phyloP scores from a whole-genome alignment of 441 rosid species.

The Arabidopsis hybrid region DNA sequence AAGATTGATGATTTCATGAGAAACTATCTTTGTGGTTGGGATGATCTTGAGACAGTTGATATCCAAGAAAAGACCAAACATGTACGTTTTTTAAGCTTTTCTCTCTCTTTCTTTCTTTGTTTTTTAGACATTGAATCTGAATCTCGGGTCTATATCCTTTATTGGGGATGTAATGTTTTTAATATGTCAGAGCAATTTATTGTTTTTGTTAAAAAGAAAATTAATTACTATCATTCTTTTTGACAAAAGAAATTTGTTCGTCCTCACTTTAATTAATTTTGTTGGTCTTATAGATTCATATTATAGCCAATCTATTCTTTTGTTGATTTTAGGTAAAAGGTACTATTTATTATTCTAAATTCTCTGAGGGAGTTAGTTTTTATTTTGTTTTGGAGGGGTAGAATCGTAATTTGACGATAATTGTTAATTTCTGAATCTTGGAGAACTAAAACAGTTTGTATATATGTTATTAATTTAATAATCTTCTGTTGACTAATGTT shows the following conservation, averaged over 20 bases:
- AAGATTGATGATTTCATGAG: conserved; percentile 84
- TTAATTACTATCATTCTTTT: background rate
- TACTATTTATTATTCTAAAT: background rate
- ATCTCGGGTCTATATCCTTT: conserved; percentile 38
- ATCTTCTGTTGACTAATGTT: conserved; percentile 13
- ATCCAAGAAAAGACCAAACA: conserved; percentile 84
- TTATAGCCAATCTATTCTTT: too few species aligned
- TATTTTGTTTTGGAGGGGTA: background rate
- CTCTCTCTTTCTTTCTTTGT: conserved; percentile 29
- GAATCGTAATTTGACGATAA: background rate
- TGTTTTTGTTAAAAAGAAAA: background rate
- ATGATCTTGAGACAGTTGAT: conserved; percentile 57
- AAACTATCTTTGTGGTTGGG: conserved; percentile 73
- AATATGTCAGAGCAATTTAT: conserved; percentile 13
- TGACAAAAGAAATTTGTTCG: background rate
- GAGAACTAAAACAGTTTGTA: background rate
- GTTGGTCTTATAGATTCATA: background rate
- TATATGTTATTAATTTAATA: too few species aligned
- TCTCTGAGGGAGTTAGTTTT: background rate
- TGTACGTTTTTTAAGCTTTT: conserved; percentile 49
- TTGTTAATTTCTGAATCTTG: background rate
- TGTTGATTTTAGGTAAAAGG: background rate
- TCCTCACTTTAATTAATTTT: background rate
- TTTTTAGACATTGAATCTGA: conserved; percentile 41
- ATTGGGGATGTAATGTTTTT: conserved; percentile 24